A percentile compares a stretch with the other conserved stretches of the same genome.
These are phyloP conservation scores for Gamsiella multidivaricata DNA, from an alignment of 192 early-diverging fungal genomes.

Conservation along the genomic window DNA sequence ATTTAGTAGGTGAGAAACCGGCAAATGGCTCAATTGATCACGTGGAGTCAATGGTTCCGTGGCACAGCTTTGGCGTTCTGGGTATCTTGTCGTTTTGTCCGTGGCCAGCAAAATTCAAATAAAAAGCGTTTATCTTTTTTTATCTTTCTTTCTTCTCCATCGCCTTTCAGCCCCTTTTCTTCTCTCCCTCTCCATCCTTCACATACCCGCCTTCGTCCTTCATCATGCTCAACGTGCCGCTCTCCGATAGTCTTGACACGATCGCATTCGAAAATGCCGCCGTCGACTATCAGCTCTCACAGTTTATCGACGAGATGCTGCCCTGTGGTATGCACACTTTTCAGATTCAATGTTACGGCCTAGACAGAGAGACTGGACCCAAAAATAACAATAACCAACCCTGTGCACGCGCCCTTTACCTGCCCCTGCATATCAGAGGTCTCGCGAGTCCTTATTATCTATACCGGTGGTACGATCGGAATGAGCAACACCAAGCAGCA, in stretches of 20 bases:
- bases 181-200: not conserved
- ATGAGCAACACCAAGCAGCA: constrained; percentile 80
- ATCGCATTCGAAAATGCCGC: constrained; percentile 57
- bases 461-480: constrained; percentile 96
- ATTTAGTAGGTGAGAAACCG: not conserved
- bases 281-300: constrained; percentile 51
- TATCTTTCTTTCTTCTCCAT: not conserved
- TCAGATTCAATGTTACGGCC: not conserved
- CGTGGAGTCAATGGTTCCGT: no score
- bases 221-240: not conserved
- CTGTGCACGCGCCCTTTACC: not conserved
- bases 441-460: constrained; percentile 87
- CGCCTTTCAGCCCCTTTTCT: not conserved
- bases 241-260: constrained; percentile 23
- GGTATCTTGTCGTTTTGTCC: no score
- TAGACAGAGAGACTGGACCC: not conserved
- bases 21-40: no score
- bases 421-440: constrained; percentile 60
- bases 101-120: not conserved
- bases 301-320: constrained; percentile 54
- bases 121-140: not conserved
- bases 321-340: constrained; percentile 34
- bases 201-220: not conserved
- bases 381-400: not conserved
- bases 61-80: no score